These are phyloP conservation scores for Mucuna pruriens DNA, from an alignment of 306 rosid genomes.

Conservation along the genomic window DNA sequence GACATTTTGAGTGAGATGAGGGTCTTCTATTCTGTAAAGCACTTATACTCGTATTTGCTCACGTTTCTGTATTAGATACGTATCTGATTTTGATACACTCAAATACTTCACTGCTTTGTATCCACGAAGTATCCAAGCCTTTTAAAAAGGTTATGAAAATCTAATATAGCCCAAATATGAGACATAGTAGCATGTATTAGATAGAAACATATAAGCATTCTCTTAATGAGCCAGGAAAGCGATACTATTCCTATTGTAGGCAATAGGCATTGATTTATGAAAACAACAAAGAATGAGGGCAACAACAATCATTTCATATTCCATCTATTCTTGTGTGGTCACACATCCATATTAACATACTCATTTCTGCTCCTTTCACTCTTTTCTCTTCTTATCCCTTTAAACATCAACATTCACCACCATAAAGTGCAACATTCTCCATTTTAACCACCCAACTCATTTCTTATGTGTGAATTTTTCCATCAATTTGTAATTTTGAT, in stretches of 20 bases:
- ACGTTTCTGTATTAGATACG: neutral
- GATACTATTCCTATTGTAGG: neutral
- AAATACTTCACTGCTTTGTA: neutral
- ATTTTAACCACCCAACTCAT: neutral
- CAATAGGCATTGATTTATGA: neutral
- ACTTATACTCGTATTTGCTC: neutral
- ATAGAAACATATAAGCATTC: neutral
- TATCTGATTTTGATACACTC: neutral
- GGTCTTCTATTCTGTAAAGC: neutral
- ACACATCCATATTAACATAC: neutral
- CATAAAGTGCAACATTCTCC: neutral
- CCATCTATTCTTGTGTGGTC: neutral
- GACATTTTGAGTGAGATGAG: neutral
- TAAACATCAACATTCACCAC: neutral
- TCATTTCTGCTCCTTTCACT: neutral
- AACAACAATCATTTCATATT: neutral
- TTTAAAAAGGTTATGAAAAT: neutral
- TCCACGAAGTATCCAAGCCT: neutral
- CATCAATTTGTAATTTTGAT: neutral
- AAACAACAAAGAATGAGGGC: neutral
- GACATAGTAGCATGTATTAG: neutral
- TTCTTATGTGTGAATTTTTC: neutral
- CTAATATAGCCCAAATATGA: neutral
- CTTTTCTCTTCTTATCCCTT: neutral
- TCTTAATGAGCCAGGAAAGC: neutral